Base-by-base conservation (phyloP, 768 basidiomycete genomes). In the Candolleomyces efflorescens region DNA sequence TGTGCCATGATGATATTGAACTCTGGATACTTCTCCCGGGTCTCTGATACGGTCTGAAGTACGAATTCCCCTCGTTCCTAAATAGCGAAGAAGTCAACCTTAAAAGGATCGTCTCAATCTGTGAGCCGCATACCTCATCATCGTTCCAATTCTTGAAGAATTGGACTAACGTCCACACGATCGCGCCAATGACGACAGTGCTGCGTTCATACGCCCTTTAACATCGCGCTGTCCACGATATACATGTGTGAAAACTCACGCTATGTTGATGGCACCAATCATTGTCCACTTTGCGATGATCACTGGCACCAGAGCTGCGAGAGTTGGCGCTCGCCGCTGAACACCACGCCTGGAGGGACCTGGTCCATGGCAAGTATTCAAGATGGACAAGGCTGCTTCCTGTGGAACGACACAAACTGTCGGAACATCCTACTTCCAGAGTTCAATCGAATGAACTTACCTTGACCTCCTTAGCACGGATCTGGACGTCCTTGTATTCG, bases 391-490 rank as follows among this genome's bases (percentile, higher is more conserved):
- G 2, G 52, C 52, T 20, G 52, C 52, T 23, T 49, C 47, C 47
- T 49, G 47, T 15, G 47, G 15, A 32, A 18, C 37, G 41, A 6
- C 5, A 11, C 5, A 2, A 32, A 32, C 5, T 53, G 36, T 37
- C 38, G 37, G 23, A 53, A 53, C 7, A 22, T 32, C 18, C 52
- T 37, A 5, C 23, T 17, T 17, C 18, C 10, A 5, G 52, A 26
- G 5, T 12, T n/a, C 15, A 37, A 15, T 13, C n/a, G 27, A 36
- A 23, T 9, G 17, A 20, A 20, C 23, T 17, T 53, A 44, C 54
- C 20, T 55, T 55, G n/a, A 55, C 54, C 24, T 55, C 54, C 54
- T 55, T 55, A 23, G 54, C 54, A 5, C 54, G 54, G 27, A 55
- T 47, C 17, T 23, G 45, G 22, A 48, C 41, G 22, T 55, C 41